A percentile compares a stretch with the other conserved stretches of the same genome.
phyloP scores from a whole-genome alignment of 2,329 filamentous ascomycete species.

The Penicillium sp. region DNA sequence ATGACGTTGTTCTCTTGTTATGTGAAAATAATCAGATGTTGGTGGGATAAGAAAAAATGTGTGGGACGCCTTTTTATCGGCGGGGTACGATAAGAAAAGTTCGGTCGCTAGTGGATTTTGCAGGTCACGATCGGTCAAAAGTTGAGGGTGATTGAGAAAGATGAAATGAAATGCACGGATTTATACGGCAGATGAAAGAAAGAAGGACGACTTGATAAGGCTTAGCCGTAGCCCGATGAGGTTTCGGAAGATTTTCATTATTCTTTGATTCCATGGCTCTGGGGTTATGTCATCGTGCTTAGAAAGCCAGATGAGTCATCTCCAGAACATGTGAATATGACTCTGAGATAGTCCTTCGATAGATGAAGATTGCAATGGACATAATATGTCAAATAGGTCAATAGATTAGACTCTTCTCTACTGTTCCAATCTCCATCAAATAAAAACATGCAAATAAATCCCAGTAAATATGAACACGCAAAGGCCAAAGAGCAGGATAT shows the following conservation, averaged over 20 bases:
- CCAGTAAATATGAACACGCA: neutral
- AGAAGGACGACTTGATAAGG: neutral
- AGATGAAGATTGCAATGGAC: neutral
- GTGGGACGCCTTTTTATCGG: slow-evolving; percentile 31
- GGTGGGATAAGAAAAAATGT: slow-evolving; percentile 12
- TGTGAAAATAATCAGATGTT: neutral
- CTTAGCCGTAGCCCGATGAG: neutral
- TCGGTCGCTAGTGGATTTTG: slow-evolving; percentile 9
- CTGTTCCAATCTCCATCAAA: neutral
- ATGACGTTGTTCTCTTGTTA: slow-evolving; percentile 8
- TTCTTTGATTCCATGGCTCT: neutral
- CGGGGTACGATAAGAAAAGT: slow-evolving; percentile 23
- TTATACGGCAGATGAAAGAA: neutral
- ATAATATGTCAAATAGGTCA: neutral
- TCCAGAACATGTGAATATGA: neutral
- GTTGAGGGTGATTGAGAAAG: too few species aligned
- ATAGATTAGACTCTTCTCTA: neutral
- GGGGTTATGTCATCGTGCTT: neutral
- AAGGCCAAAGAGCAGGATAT: neutral
- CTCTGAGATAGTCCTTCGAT: too few species aligned
- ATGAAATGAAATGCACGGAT: neutral
- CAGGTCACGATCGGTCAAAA: neutral
- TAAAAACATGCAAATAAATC: neutral
- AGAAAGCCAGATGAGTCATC: neutral
- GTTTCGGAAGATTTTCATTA: neutral